Base-by-base conservation (phyloP, 805 yeast genomes). In the Barnettozyma californica region DNA sequence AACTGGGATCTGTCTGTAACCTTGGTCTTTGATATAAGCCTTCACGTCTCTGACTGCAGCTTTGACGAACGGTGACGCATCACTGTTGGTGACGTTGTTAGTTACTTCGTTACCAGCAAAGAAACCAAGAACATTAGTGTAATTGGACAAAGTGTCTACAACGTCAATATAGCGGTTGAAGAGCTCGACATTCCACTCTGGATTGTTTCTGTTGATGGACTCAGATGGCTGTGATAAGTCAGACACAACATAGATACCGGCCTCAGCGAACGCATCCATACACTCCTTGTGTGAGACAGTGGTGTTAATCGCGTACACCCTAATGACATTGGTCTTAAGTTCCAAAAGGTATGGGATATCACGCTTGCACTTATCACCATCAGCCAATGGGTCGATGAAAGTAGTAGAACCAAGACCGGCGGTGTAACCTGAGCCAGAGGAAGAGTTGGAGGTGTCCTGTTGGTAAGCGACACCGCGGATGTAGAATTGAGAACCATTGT, bases 41-140 rank as follows among this genome's bases (percentile, higher is more conserved):
- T 84, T 87, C 63, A 76, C 76, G 65, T 88, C 96, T 68, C 96
- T 83, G 56, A 88, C 74, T 27, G 95, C 95, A 47, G 96, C 96
- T 75, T 88, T 88, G 54, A 89, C 91, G 61, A 81, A 87, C 4
- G 95, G 85, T 39, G 95, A 87, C 44, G 95, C 82, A 57, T 80
- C 84, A 26, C 94, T 79, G 69, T 84, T 87, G 53, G 85, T 65
- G 31, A 63, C 64, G 63, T 84, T 83, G 66, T 87, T 87, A 59
- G 87, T 77, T 52, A 88, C 95, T 74, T 88, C 96, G 67, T 88
- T 88, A 64, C 96, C 96, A 45, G 96, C 96, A 66, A 88, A 87
- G 76, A 87, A 89, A 23, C 95, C 96, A 52, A 88, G 73, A 38
- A 84, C 82, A 67, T 88, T 88, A 44, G 82, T 68, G 71, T 87